Conservation (phyloP, 352 stramenopile species). For the Globisporangium splendens region DNA sequence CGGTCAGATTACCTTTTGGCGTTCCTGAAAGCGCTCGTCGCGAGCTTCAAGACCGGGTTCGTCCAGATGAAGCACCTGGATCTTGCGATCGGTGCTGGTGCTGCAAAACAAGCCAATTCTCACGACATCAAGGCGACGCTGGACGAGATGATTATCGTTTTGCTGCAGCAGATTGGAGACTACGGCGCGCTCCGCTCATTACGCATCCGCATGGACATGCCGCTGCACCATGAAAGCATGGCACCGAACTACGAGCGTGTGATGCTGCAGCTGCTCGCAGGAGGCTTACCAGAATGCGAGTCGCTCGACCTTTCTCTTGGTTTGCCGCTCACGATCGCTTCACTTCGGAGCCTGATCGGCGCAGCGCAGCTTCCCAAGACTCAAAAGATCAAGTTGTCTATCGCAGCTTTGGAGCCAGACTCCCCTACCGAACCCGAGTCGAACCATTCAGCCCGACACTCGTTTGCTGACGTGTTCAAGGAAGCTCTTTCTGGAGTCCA, state of each 20-base stretch:
- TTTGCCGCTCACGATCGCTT: slow-evolving; percentile 17
- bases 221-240: background rate
- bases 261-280: slow-evolving; percentile 32
- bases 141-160: slow-evolving; percentile 15
- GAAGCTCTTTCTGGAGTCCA: slow-evolving; percentile 5
- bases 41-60: slow-evolving; percentile 46
- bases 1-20: slow-evolving; percentile 29
- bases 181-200: slow-evolving; percentile 21
- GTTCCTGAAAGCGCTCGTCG: slow-evolving; percentile 36
- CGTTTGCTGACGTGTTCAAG: slow-evolving; percentile 12
- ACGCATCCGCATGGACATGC: slow-evolving; percentile 18
- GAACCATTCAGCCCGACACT: background rate
- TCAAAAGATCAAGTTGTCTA: slow-evolving; percentile 21
- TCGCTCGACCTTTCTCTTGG: slow-evolving; percentile 30
- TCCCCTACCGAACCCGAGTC: background rate
- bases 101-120: background rate
- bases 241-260: slow-evolving; percentile 15
- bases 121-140: slow-evolving; percentile 6
- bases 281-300: slow-evolving; percentile 45
- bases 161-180: slow-evolving; percentile 23
- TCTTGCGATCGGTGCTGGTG: slow-evolving; percentile 11
- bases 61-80: slow-evolving; percentile 54
- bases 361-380: slow-evolving; percentile 17
- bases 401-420: slow-evolving; percentile 9
- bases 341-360: slow-evolving; percentile 17